These are phyloP conservation scores for Alternaria sp. DNA, from an alignment of 2,329 filamentous ascomycete species.

Conservation along the genomic window DNA sequence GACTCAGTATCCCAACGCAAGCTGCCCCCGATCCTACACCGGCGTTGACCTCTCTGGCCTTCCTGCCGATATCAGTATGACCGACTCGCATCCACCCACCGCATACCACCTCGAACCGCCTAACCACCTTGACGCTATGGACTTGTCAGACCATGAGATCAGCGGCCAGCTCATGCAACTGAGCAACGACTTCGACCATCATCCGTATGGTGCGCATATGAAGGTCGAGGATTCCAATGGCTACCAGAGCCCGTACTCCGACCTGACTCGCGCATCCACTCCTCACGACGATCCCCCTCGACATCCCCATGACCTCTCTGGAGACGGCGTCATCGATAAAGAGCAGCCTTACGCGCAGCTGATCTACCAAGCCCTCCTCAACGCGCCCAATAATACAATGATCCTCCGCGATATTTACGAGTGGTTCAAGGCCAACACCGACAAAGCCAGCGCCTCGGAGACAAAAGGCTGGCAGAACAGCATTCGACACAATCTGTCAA, in stretches of 20 bases:
- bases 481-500: conserved; percentile 92
- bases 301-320: conserved; percentile 10
- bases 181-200: conserved; percentile 32
- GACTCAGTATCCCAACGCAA: conserved; percentile 16
- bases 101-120: conserved; percentile 41
- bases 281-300: conserved; percentile 21
- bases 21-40: conserved; percentile 33
- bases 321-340: conserved; percentile 34
- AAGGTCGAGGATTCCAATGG: conserved; percentile 22
- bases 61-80: conserved; percentile 15
- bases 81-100: conserved; percentile 38
- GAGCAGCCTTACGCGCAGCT: conserved; percentile 81
- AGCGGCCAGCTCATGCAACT: conserved; percentile 32
- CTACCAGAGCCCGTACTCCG: conserved; percentile 32
- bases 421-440: conserved; percentile 85
- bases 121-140: conserved; percentile 25
- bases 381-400: conserved; percentile 71
- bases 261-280: conserved; percentile 29
- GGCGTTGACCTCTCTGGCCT: conserved; percentile 20
- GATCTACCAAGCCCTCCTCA: conserved; percentile 77
- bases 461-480: conserved; percentile 87
- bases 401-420: conserved; percentile 85
- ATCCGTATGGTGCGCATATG: conserved; percentile 19
- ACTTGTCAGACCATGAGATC: conserved; percentile 25
- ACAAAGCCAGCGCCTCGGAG: conserved; percentile 68